Base-by-base conservation (phyloP, 495 filamentous ascomycete genomes). In the Schizothecium vesticola region DNA sequence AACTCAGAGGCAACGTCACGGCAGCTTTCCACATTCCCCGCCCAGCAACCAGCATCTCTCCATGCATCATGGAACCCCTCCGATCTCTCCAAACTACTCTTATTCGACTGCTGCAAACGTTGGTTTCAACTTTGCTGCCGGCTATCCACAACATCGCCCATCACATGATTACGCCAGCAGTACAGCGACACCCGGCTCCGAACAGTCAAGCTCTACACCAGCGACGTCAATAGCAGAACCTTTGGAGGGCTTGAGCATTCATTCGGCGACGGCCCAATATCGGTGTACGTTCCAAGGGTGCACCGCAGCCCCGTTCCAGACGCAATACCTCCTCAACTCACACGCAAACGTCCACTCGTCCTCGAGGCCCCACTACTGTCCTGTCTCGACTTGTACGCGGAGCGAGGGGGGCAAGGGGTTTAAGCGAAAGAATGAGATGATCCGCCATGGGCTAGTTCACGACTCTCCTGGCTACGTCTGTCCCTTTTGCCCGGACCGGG, bases 361-460 rank as follows among this genome's bases (percentile, higher is more conserved):
- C 69, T 89, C 86, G 67, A 85, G 95, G 43, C 93, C 93, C 19
- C 94, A 98, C 78, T 98, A 94, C 74, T 99, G 96, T 77, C 88
- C 92, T 0, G 88, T 96, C 16, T 83, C 86, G 29, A 89, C 86
- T 1, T 99, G 95, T 77, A 81, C 91, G 23, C 87, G 95, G 33
- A 88, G 86, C 8, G 86, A 92, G 69, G 91, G 91, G 16, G 95
- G 95, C 19, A 96, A 92, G 78, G 95, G 96, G 0, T 99, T 99
- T 84, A 99, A 99, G 78, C 88, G 96, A 56, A 98, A 99, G 79
- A 99, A 99, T 72, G 96, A 99, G 80, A 98, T 99, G 96, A 97
- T 98, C 68, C 86, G 95, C 22, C 95, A 99, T 80, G 94, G 94
- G 4, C 84, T 99, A 1, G 95, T 99, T 2, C 95, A 99, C 73